Base-by-base conservation (phyloP, 306 rosid species). In the Abrus precatorius region DNA sequence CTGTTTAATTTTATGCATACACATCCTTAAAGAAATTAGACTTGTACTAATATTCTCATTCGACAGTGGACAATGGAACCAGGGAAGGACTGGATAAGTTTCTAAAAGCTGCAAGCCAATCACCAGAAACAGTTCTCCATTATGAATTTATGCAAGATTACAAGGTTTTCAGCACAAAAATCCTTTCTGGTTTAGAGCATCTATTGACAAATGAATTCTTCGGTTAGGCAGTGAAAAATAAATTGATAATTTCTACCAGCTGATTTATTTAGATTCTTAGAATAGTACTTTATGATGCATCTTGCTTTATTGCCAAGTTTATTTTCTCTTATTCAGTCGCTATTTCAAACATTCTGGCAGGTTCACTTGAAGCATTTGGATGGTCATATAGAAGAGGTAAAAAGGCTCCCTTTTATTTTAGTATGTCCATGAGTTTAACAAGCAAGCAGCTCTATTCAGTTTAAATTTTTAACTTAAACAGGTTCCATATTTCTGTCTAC, bases 71-170 rank as follows among this genome's bases (percentile, higher is more conserved):
- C 85, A 95, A 95, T 13, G 99, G 98, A 80, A 88, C 94, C 32
- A 88, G 99, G 77, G 94, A 89, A 86, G 99, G 98, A 72, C 89
- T 95, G 50, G 97, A 95, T 83, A 95, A 95, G 86, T 95, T 95
- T 88, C 89, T 95, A 32, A 93, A 90, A 71, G 99, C 99, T 70
- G 99, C 99, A 7, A 95, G 99, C 84, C 69, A 75, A 44, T 88
- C 92, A 72, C 97, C 99, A 8, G 98, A 93, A 78, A 95, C 97
- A 60, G 99, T 95, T 87, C 97, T 95, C 57, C 99, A 95, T 85
- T 95, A 95, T 0, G 99, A 95, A 86, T 95, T 95, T 87, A 95
- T 93, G 99, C 99, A 95, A 89, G 99, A 95, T 84, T 95, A 93
- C 87, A 93, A 95, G 99, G 98, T 95, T 84, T 73, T 75, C 83